A percentile compares a stretch with the other conserved stretches of the same genome.
Evolutionary conservation across 768 basidiomycete species (phyloP).

Genomic region (Tephrocybe sp.): DNA sequence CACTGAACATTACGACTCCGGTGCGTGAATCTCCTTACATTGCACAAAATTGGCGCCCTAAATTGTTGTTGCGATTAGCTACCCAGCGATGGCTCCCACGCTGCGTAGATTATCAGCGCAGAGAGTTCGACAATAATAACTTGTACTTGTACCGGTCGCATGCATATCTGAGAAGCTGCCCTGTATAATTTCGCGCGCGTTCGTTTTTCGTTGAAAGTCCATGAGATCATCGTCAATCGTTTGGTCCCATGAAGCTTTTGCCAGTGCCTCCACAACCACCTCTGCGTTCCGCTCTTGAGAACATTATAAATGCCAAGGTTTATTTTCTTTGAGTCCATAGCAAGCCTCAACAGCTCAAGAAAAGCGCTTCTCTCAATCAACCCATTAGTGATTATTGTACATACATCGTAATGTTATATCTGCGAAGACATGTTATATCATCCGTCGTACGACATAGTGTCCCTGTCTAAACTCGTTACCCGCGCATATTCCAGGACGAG

Average conservation of each 20-base stretch:
- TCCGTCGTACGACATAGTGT: constrained; percentile 24
- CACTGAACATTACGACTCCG: constrained; percentile 34
- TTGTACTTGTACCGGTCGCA: no score
- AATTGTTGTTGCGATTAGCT: neutral
- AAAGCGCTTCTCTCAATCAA: no score
- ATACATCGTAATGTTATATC: constrained; percentile 28
- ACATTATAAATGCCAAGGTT: no score
- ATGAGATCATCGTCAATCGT: no score
- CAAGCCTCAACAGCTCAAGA: no score
- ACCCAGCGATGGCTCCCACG: constrained; percentile 5
- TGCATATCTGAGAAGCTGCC: no score
- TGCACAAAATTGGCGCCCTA: neutral
- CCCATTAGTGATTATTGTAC: constrained; percentile 26
- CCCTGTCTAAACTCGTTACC: constrained; percentile 26
- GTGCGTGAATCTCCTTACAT: constrained; percentile 23
- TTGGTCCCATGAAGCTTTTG: no score
- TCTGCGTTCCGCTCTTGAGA: no score
- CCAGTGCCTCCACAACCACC: no score
- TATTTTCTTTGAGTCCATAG: no score
- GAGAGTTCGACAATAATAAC: neutral
- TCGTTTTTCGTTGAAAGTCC: no score
- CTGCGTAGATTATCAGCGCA: constrained; percentile 13
- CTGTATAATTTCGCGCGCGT: no score
- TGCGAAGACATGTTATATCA: neutral
- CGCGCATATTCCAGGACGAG: constrained; percentile 27